Base-by-base conservation (phyloP, 2,329 filamentous ascomycete genomes). In the Lojkania enalia region DNA sequence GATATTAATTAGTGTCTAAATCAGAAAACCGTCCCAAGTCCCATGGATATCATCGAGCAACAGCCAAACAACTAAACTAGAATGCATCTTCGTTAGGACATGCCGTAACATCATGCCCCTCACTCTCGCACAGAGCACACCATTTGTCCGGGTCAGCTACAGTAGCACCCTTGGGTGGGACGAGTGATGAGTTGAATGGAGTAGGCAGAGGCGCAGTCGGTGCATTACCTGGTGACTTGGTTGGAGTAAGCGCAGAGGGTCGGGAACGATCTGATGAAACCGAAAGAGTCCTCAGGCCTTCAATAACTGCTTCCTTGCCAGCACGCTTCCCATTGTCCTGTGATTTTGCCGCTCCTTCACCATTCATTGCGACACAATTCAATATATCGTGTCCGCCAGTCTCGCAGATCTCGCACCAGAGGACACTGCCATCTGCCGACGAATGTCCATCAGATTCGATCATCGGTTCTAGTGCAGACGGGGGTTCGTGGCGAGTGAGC, bases 331-430 rank as follows among this genome's bases (percentile, higher is more conserved):
- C 50, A 21, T 56, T 55, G 2, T 49, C 51, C 9, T 61, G 57
- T 2, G 48, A 42, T 19, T 58, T 65, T 3, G 53, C 49, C 1
- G 49, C 41, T 2, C 48, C 47, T 79, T 84, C 69, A 88, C 57
- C 56, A 20, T 61, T 92, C 85, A 96, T 94, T 69, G 90, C 92
- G 41, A 88, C 90, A 77, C 92, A 97, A 16, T 88, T 95, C 44
- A 97, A 77, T 49, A 97, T 96, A 61, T 97, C 92, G 64, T 97
- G 92, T 13, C 92, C 91, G 35, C 83, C 80, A 23, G 88, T 88
- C 74, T 96, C 91, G 73, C 92, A 97, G 51, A 97, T 94, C 72
- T 97, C 94, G 71, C 92, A 97, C 87, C 88, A 95, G 51, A 91
- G 79, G 79, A 62, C 49, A 48, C 83, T 87, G 58, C 79, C 84